phyloP scores from a whole-genome alignment of 768 basidiomycete species.

The Russula griseocarnosa region DNA sequence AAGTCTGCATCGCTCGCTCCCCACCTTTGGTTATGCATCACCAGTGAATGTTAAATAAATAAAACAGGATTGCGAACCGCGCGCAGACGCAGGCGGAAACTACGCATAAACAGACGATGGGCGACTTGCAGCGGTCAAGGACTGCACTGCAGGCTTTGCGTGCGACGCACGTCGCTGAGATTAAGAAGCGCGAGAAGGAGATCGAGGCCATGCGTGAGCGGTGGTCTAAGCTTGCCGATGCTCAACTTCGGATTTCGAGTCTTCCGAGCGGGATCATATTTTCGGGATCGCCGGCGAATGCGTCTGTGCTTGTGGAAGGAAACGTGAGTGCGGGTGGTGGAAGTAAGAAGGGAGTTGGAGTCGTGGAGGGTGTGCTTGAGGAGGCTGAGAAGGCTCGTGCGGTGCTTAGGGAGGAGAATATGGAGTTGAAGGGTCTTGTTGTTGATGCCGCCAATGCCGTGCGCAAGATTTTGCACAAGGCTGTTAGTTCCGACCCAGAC shows the following conservation, averaged over 20 bases:
- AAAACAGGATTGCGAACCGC: slow-evolving; percentile 46
- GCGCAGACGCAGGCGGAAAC: slow-evolving; percentile 55
- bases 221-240: slow-evolving; percentile 67
- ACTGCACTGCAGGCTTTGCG: slow-evolving; percentile 65
- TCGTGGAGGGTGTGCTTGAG: slow-evolving; percentile 63
- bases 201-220: slow-evolving; percentile 68
- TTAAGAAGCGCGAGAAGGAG: slow-evolving; percentile 81
- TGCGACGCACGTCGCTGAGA: slow-evolving; percentile 60
- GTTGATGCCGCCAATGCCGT: slow-evolving; percentile 63
- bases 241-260: slow-evolving; percentile 55
- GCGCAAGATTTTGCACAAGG: slow-evolving; percentile 50
- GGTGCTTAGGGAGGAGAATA: slow-evolving; percentile 62
- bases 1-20: slow-evolving; percentile 33
- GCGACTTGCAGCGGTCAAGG: slow-evolving; percentile 70
- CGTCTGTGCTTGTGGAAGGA: slow-evolving; percentile 36
- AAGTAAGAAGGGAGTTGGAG: slow-evolving; percentile 47
- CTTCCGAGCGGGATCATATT: slow-evolving; percentile 37
- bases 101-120: slow-evolving; percentile 64
- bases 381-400: slow-evolving; percentile 66
- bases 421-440: slow-evolving; percentile 54
- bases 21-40: background rate
- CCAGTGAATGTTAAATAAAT: background rate
- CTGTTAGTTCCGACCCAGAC: slow-evolving; percentile 38
- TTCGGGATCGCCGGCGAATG: slow-evolving; percentile 49
- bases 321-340: slow-evolving; percentile 32